phyloP scores from a whole-genome alignment of 1,284 basidiomycete genomes.

The Ganoderma multipileum region DNA sequence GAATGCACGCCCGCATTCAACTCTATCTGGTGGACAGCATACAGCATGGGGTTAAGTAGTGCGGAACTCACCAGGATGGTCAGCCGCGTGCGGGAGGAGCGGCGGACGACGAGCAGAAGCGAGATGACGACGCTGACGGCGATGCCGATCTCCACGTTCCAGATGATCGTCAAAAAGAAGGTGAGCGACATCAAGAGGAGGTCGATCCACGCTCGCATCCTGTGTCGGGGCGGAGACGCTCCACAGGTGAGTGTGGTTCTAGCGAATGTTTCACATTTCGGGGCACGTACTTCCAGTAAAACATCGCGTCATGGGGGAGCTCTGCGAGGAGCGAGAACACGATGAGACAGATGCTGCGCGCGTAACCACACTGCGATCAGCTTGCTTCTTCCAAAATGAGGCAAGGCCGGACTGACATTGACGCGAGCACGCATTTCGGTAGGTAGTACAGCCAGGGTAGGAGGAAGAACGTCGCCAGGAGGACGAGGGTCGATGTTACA shows the following conservation, averaged over 20 bases:
- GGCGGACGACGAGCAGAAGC: slow-evolving; percentile 86
- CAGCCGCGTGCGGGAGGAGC: slow-evolving; percentile 81
- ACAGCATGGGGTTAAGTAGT: background rate
- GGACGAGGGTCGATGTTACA: slow-evolving; percentile 76
- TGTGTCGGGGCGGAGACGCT: slow-evolving; percentile 37
- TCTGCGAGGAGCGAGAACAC: slow-evolving; percentile 88
- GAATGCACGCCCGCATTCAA: background rate
- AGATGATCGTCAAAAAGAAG: slow-evolving; percentile 79
- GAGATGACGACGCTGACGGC: slow-evolving; percentile 83
- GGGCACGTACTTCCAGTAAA: slow-evolving; percentile 76
- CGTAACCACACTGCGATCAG: slow-evolving; percentile 7
- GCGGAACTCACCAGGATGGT: slow-evolving; percentile 61
- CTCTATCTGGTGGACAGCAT: no score
- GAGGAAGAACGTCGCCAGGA: slow-evolving; percentile 88
- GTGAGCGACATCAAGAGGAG: slow-evolving; percentile 85
- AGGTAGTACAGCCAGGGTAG: slow-evolving; percentile 80
- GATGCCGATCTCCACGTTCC: slow-evolving; percentile 85
- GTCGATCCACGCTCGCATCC: slow-evolving; percentile 90
- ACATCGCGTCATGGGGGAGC: slow-evolving; percentile 85
- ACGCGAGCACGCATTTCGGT: slow-evolving; percentile 83
- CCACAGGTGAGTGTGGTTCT: background rate
- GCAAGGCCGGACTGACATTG: slow-evolving; percentile 59
- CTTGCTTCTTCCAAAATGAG: background rate
- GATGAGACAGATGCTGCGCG: slow-evolving; percentile 75
- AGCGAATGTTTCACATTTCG: background rate